Percentiles rank a stretch among this genome's conserved stretches.
phyloP scores from a whole-genome alignment of 192 early-diverging fungal species.

The Obelidium mucronatum region DNA sequence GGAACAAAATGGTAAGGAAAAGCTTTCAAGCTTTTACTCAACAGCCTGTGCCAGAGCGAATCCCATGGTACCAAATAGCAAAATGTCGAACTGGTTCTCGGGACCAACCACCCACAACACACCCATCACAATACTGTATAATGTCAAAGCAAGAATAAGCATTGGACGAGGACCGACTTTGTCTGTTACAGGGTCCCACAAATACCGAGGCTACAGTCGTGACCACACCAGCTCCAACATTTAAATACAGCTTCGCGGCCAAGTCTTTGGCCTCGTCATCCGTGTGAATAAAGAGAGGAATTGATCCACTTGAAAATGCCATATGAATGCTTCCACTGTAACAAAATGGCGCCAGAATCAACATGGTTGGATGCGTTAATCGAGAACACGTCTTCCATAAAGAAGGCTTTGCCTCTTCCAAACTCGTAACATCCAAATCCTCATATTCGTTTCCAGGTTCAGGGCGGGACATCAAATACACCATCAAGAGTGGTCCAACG shows the following conservation, averaged over 20 bases:
- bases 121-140: not conserved
- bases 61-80: not conserved
- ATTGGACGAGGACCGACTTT: conserved; percentile 8
- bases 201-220: conserved; percentile 5
- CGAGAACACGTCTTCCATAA: not conserved
- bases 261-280: not conserved
- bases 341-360: conserved; percentile 17
- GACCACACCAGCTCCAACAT: not conserved
- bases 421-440: not conserved
- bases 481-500: conserved; percentile 17
- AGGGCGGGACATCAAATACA: conserved; percentile 13
- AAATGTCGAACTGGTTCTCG: not conserved
- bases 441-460: conserved; percentile 16
- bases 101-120: not conserved
- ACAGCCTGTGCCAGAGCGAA: not conserved
- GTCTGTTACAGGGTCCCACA: not conserved
- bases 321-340: conserved; percentile 8
- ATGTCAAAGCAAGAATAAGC: not conserved
- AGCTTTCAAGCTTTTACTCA: not conserved
- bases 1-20: not conserved
- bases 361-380: conserved; percentile 12
- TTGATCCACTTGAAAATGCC: conserved; percentile 29
- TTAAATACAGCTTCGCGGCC: conserved; percentile 11
- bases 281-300: conserved; percentile 30
- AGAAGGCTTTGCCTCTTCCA: not conserved